Base-by-base conservation (phyloP, 1,284 basidiomycete genomes). In the Melanopsichium pennsylvanicum region DNA sequence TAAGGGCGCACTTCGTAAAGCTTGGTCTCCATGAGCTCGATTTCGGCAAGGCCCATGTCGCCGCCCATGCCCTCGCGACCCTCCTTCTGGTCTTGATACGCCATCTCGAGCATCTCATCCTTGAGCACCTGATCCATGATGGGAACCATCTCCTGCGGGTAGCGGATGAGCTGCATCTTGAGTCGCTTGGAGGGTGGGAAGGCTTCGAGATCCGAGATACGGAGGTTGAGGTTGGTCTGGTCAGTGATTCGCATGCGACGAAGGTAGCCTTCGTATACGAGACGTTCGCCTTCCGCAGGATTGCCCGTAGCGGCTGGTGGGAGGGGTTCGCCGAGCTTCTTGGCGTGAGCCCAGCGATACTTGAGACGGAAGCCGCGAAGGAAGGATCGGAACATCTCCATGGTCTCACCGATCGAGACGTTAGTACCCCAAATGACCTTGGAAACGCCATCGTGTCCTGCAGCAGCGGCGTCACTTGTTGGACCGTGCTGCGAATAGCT, bases 61-160 rank as follows among this genome's bases (percentile, higher is more conserved):
- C 88, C 88, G 37, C 86, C 84, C 86, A 92, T 89, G 12, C 87
- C 90, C 8, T 76, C 86, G 68, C 84, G 75, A 0, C 87, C 88
- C 5, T 84, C 85, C 58, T 87, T 85, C 76, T 89, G 86, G 77
- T 95, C 92, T 68, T 88, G 84, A 50, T 93, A 70, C 19, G 76
- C 79, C 41, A 81, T 57, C 45, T 78, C 74, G 37, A 81, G 69
- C 73, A 81, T 80, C 45, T 73, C 80, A 62, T 97, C 94, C 82
- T 94, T 92, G 70, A 97, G 84, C 0, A 93, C 90, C 77, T 94
- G 92, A 85, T 98, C 96, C 89, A 97, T 93, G 46, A 92, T 91
- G 2, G 95, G 95, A 35, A 98, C 87, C 45, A 97, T 88, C 84
- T 98, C 95, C 82, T 97, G 93, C 0, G 95, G 96, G 81, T 95